These are phyloP conservation scores for Knoxia roxburghii DNA, from an alignment of 257 asterid genomes.

Conservation along the genomic window DNA sequence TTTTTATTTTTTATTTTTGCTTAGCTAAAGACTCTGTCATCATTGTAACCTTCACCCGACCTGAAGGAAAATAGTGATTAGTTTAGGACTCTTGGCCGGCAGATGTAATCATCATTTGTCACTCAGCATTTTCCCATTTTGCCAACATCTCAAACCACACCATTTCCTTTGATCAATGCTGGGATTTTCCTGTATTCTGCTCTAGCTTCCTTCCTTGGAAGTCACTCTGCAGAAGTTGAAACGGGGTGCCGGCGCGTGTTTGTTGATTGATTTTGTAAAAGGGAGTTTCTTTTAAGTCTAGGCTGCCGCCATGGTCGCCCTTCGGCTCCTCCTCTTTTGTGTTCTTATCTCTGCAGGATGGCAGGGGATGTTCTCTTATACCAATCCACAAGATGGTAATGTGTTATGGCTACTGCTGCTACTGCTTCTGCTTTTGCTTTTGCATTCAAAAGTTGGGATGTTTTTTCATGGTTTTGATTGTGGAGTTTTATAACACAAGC, in stretches of 20 bases:
- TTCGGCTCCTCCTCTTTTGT: constrained; percentile 25
- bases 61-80: background rate
- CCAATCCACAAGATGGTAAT: constrained; percentile 50
- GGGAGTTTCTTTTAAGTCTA: no score
- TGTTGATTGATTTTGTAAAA: background rate
- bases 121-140: background rate
- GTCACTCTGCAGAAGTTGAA: no score
- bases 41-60: constrained; percentile 4
- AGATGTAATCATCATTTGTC: background rate
- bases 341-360: constrained; percentile 21
- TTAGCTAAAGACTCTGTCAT: constrained; percentile 8
- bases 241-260: no score
- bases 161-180: no score
- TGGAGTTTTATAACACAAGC: background rate
- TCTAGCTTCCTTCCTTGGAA: no score
- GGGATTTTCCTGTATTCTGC: constrained; percentile 5
- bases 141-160: no score
- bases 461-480: background rate
- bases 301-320: constrained; percentile 32
- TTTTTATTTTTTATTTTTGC: no score
- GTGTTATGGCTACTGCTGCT: background rate
- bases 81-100: background rate
- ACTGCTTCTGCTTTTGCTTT: no score
- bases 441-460: no score
- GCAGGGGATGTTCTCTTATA: constrained; percentile 5